These are phyloP conservation scores for Dendrobium nobile DNA, from an alignment of 106 monocot genomes.

Conservation along the genomic window DNA sequence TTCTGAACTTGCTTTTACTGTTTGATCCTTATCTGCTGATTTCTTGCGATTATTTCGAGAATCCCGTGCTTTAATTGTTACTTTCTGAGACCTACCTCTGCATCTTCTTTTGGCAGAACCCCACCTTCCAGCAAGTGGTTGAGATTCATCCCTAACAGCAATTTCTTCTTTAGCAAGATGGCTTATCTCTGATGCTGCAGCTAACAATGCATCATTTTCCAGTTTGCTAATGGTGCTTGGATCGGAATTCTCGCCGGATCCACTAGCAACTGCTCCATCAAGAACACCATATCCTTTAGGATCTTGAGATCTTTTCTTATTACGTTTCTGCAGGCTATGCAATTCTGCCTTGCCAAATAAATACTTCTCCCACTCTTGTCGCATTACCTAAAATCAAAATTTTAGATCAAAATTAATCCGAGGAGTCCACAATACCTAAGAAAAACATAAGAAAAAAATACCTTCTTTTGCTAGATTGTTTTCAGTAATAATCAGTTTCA, in stretches of 20 bases:
- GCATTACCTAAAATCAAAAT: constrained; percentile 53
- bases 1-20: constrained; percentile 3
- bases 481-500: no score
- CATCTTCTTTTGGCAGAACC: constrained; percentile 34
- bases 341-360: constrained; percentile 79
- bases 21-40: constrained; percentile 11
- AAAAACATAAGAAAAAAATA: neutral
- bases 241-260: constrained; percentile 37
- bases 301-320: constrained; percentile 50
- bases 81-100: constrained; percentile 30
- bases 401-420: neutral
- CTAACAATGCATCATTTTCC: constrained; percentile 82
- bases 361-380: constrained; percentile 91
- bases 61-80: constrained; percentile 1
- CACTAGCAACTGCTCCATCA: constrained; percentile 52
- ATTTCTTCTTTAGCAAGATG: constrained; percentile 32
- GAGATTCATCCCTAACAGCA: constrained; percentile 15
- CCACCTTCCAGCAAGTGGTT: constrained; percentile 5
- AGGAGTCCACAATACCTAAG: neutral
- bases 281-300: constrained; percentile 88
- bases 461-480: no score
- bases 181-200: constrained; percentile 64
- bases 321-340: constrained; percentile 52
- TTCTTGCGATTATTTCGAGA: constrained; percentile 22
- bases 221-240: constrained; percentile 52